phyloP scores from a whole-genome alignment of 2,329 filamentous ascomycete genomes.

The Bertia moriformis region DNA sequence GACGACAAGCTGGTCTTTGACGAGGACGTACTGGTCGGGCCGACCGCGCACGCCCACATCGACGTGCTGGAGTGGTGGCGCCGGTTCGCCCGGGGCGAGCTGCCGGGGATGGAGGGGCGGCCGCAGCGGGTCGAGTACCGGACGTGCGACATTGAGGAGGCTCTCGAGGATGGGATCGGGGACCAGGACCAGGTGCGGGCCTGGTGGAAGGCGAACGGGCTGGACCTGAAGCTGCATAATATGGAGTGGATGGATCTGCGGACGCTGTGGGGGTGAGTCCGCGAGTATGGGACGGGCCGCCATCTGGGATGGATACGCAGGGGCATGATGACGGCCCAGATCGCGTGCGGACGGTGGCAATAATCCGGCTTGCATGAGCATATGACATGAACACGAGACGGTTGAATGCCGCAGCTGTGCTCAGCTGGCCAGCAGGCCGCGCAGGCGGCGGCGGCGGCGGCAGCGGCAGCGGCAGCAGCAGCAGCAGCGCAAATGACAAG shows the following conservation, averaged over 20 bases:
- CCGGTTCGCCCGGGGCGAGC: slow-evolving; percentile 41
- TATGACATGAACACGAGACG: too few species aligned
- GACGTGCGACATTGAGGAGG: slow-evolving; percentile 90
- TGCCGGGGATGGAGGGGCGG: slow-evolving; percentile 35
- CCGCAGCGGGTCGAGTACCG: slow-evolving; percentile 76
- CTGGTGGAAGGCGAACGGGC: slow-evolving; percentile 79
- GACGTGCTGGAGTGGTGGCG: slow-evolving; percentile 89
- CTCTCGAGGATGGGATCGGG: slow-evolving; percentile 71
- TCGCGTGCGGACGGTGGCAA: too few species aligned
- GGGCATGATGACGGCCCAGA: too few species aligned
- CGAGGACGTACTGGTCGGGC: slow-evolving; percentile 68
- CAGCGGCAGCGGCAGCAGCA: too few species aligned
- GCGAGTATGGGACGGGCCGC: too few species aligned
- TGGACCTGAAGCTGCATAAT: slow-evolving; percentile 68
- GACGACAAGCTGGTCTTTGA: slow-evolving; percentile 59
- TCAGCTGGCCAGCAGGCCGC: too few species aligned
- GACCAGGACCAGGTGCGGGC: slow-evolving; percentile 59
- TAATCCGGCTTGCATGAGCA: too few species aligned
- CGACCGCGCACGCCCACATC: slow-evolving; percentile 75
- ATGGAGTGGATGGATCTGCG: slow-evolving; percentile 82
- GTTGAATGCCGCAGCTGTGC: too few species aligned
- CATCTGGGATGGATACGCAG: too few species aligned
- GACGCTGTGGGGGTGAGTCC: slow-evolving; percentile 43
- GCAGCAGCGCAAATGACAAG: too few species aligned
- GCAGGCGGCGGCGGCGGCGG: too few species aligned